Evolutionary conservation across 2,329 filamentous ascomycete genomes (phyloP), one percentile per base, ranked within the genome.

Genomic region (Chrysoporthe cubensis): DNA sequence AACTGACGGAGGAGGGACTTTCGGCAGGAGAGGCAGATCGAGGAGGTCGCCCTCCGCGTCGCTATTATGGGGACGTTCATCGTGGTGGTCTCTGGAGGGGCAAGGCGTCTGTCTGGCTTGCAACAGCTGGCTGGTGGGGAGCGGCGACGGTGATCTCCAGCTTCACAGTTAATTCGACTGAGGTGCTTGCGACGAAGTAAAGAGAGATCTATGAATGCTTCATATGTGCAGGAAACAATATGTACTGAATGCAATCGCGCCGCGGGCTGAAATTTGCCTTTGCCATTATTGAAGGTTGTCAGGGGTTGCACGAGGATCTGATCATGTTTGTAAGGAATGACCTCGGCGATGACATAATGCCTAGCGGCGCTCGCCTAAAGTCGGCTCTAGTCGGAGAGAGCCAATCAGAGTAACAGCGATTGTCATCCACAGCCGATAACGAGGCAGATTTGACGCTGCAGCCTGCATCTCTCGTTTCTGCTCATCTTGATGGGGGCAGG

Each of bases 51-150:
- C 65, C 75, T 73, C 72, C 79, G 73, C 70, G 77, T 74, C 21
- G 78, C 73, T 37, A 77, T 72, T 59, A 80, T 70, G 44, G 74
- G 74, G 3, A 80, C 75, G 73, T 78, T 85, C 84, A 87, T 86
- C 44, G 54, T 74, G 43, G 26, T 3, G 32, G n/a, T 11, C 32
- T 54, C 26, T 54, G 48, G 4, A 52, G 8, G 46, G 44, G 1
- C 4, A 13, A 32, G 32, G 16, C 11, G 26, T 14, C 21, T 52
- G 21, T 13, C 3, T 52, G 48, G 13, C 50, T 34, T 54, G 50
- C 37, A 40, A 40, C 37, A 40, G 64, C 44, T 65, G 62, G 9
- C 54, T 18, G 52, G 37, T 50, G 18, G 7, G 16, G 14, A 32
- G 37, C n/a, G 34, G 43, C 7, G 21, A 37, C 16, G 18, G 8